These are phyloP conservation scores for Chenopodium album DNA, from an alignment of 148 eudicot species.

Conservation along the genomic window DNA sequence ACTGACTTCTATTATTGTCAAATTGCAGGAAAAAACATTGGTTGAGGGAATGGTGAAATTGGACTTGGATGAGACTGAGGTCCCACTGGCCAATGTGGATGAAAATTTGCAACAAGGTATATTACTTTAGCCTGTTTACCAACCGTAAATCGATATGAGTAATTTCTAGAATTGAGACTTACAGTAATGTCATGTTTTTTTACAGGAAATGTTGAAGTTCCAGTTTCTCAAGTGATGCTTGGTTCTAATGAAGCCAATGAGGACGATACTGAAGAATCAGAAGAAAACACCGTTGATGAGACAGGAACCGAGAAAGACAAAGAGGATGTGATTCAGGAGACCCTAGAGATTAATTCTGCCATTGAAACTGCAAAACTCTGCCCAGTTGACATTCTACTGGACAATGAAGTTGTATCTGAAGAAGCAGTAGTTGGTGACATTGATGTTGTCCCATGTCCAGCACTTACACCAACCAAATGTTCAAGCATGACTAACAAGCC, in stretches of 20 bases:
- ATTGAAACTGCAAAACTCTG: constrained; percentile 6
- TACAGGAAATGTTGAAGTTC: background rate
- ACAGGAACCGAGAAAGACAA: background rate
- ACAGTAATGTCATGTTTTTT: background rate
- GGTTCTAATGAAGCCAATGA: background rate
- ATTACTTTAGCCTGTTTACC: background rate
- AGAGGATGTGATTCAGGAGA: background rate
- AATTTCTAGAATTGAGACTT: too few species aligned
- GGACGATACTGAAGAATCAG: background rate
- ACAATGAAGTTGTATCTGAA: constrained; percentile 21
- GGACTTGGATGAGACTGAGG: constrained; percentile 24
- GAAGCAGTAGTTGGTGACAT: constrained; percentile 14
- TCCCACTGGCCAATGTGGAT: constrained; percentile 10
- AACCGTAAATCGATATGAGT: too few species aligned
- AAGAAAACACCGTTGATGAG: background rate
- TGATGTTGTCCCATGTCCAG: constrained; percentile 6
- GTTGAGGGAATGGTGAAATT: constrained; percentile 21
- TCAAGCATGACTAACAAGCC: constrained; percentile 20
- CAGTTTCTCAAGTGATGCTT: background rate
- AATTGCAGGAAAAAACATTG: constrained; percentile 8
- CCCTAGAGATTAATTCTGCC: background rate
- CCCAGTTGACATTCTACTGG: constrained; percentile 17
- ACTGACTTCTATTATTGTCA: background rate
- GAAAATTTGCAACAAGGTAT: constrained; percentile 6
- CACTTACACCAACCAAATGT: constrained; percentile 15